These are phyloP conservation scores for Exidia glandulosa DNA, from an alignment of 768 basidiomycete genomes.

Conservation along the genomic window DNA sequence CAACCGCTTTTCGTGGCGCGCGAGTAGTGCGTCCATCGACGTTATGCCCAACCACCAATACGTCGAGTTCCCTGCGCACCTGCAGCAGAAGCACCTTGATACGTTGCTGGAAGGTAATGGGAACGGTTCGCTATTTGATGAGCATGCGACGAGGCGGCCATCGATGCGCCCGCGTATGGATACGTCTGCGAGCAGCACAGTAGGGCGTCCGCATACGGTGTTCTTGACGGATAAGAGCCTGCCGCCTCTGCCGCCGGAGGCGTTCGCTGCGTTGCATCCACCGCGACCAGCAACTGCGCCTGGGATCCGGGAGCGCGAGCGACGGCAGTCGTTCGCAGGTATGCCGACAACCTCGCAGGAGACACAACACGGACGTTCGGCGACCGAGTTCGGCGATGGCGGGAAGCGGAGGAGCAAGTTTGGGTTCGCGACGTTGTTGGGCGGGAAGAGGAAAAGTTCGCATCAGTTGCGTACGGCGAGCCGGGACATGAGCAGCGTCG, in stretches of 20 bases:
- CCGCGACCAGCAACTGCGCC: conserved; percentile 16
- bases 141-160: background rate
- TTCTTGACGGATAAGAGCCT: conserved; percentile 60
- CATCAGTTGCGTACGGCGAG: conserved; percentile 41
- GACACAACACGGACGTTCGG: conserved; percentile 3
- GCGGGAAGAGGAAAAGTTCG: conserved; percentile 27
- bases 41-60: background rate
- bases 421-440: conserved; percentile 54
- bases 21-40: conserved; percentile 3
- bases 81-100: background rate
- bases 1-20: conserved; percentile 22
- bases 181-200: conserved; percentile 1
- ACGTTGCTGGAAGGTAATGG: background rate
- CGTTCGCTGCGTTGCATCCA: conserved; percentile 19
- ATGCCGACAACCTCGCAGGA: conserved; percentile 9
- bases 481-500: conserved; percentile 39
- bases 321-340: conserved; percentile 48
- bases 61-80: conserved; percentile 7
- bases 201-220: conserved; percentile 10
- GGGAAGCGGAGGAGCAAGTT: conserved; percentile 67
- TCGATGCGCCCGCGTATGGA: background rate
- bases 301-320: conserved; percentile 14
- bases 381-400: conserved; percentile 12
- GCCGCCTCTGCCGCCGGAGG: conserved; percentile 59
- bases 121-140: background rate